Base-by-base conservation (phyloP, 768 basidiomycete species). In the Termitomyces sp. region DNA sequence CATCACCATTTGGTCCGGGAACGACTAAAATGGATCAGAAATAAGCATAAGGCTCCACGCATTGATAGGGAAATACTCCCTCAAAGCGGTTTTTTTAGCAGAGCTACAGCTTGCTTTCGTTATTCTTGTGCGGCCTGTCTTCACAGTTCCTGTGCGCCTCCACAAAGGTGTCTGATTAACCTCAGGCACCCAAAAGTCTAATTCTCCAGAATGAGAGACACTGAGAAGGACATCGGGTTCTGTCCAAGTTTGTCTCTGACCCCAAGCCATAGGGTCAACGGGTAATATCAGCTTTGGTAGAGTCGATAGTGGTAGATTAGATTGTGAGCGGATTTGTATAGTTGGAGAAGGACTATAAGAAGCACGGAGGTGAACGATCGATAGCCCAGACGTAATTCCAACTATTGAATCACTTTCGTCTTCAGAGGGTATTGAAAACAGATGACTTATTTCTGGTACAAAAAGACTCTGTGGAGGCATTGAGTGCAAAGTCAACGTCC, bases 191-290 rank as follows among this genome's bases (percentile, higher is more conserved):
- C 94, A 98, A 67, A 94, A 97, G 28, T 85, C 83, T n/a, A 98
- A 72, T 56, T 89, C 87, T 0, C 94, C 94, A 0, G 78, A 72
- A 45, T 79, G 76, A 0, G 89, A 85, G 15, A 97, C 78, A 53
- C 91, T 94, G 38, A 95, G 73, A 10, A 98, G 70, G 40, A 86
- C 83, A 64, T 95, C 93, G 60, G 81, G 85, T 51, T 78, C 78
- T 31, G 71, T 73, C 73, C 78, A 77, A 40, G 73, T 65, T 6
- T 72, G 67, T 21, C 71, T 69, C 54, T 71, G 68, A 51, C 83
- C 81, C 91, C 91, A 91, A 9, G 85, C 86, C 91, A 92, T 94
- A 0, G 91, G 91, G 67, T 94, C 91, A 7, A 94, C 89, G 14
- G 89, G 87, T 28, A 91, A 66, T 28, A 94, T 85, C 57, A 83